Percentiles rank a stretch among this genome's conserved stretches.
phyloP scores from a whole-genome alignment of 2,329 filamentous ascomycete species.

The Diaporthe nobilis region DNA sequence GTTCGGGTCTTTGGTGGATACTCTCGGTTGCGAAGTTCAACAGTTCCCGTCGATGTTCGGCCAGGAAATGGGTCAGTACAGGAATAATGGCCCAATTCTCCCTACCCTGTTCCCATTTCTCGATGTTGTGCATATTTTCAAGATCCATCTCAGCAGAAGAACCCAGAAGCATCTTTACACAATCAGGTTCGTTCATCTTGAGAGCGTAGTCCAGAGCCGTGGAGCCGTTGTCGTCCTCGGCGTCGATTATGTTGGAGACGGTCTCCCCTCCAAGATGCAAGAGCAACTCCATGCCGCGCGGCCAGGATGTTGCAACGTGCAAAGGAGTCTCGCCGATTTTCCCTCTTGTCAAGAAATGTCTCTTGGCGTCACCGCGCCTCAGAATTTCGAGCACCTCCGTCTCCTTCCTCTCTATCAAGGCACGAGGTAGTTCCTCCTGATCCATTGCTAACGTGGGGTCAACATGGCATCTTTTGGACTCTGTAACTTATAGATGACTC shows the following conservation, averaged over 20 bases:
- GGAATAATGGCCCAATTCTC: too few species aligned
- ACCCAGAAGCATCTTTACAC: not conserved
- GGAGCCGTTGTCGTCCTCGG: slow-evolving; percentile 8
- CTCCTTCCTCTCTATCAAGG: not conserved
- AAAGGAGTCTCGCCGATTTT: not conserved
- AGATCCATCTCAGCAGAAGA: not conserved
- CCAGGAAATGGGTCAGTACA: too few species aligned
- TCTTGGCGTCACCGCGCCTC: not conserved
- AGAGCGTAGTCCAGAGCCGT: slow-evolving; percentile 8
- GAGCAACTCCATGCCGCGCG: not conserved
- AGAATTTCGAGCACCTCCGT: not conserved
- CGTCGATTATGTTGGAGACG: not conserved
- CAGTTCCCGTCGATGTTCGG: too few species aligned
- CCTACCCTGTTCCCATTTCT: not conserved
- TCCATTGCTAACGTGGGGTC: not conserved
- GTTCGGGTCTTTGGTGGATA: too few species aligned
- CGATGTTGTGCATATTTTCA: not conserved
- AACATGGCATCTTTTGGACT: too few species aligned
- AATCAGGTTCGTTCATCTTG: not conserved
- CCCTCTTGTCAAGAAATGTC: not conserved
- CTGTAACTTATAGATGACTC: too few species aligned
- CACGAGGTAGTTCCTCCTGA: not conserved
- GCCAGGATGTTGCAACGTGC: slow-evolving; percentile 14
- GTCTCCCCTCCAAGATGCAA: not conserved
- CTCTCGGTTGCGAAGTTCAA: too few species aligned